phyloP scores from a whole-genome alignment of 2,329 filamentous ascomycete species.

The Sporothrix sp. region DNA sequence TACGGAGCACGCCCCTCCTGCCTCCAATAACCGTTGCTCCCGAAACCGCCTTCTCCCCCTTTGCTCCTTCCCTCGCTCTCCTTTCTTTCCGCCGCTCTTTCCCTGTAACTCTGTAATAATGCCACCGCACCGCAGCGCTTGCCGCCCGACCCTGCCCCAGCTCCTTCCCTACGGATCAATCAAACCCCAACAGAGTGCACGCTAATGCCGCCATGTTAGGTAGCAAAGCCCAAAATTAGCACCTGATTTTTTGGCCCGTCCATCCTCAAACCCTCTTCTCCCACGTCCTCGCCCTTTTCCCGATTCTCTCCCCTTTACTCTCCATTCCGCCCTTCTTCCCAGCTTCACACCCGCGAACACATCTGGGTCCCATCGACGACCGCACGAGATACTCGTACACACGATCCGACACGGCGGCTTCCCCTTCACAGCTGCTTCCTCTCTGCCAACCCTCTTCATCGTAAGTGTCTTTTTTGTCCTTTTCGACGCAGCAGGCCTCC shows the following conservation, averaged over 20 bases:
- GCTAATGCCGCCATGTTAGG: conserved; percentile 5
- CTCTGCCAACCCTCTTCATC: too few species aligned
- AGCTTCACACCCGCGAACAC: neutral
- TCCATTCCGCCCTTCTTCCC: neutral
- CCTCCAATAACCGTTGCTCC: conserved; percentile 6
- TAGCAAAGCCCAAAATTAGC: conserved; percentile 5
- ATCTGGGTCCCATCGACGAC: neutral
- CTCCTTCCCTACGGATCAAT: neutral
- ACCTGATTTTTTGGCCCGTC: conserved; percentile 8
- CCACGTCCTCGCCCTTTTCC: conserved; percentile 6
- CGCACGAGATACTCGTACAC: neutral
- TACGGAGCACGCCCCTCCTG: neutral
- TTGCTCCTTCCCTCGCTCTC: too few species aligned
- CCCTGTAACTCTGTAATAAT: neutral
- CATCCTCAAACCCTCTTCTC: conserved; percentile 4
- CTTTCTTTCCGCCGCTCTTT: too few species aligned
- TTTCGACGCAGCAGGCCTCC: too few species aligned
- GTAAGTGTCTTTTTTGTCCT: neutral
- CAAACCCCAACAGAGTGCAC: conserved; percentile 2
- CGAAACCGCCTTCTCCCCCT: too few species aligned
- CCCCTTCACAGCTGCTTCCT: too few species aligned
- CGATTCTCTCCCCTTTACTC: conserved; percentile 8
- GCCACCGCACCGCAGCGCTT: too few species aligned
- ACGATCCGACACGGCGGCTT: neutral
- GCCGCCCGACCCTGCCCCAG: too few species aligned